Evolutionary conservation across 257 asterid species (phyloP), one percentile per base, ranked within the genome.

Genomic region (Ballota nigra): DNA sequence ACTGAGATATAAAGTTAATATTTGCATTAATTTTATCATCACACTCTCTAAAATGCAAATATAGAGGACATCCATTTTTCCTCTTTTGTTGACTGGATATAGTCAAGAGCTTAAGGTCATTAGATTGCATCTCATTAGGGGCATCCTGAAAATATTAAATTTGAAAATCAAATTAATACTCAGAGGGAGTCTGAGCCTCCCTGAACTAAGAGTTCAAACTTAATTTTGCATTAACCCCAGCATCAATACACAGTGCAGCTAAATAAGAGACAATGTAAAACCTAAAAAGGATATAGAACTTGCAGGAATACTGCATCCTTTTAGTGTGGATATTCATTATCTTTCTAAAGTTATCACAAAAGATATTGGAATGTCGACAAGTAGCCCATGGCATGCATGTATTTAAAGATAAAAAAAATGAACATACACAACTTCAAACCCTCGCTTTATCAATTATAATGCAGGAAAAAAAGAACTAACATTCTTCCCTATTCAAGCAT

Each of bases 241-340:
- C 58, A 63, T 24, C 31, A 52, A 45, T 43, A 41, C 31, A 57
- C 8, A 19, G 36, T 62, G 64, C 55, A 31, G 36, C 52, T 31
- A 15, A 34, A 16, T 36, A 63, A 72, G 56, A 41, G 6, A 22
- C 22, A 7, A 11, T 9, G n/a, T 26, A 26, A 26, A 26, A 1
- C 29, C 29, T 4, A 7, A 10, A 4, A 8, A 4, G 22, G 56
- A 43, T 13, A 66, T 28, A 61, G 31, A 45, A 66, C 4, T 52
- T n/a, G 68, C 45, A 29, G 38, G 29, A 45, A n/a, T 24, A 63
- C 67, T 16, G 57, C 60, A 33, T 55, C 64, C n/a, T 60, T 38
- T 28, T 9, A 34, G 38, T 19, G 11, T 19, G 69, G 29, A 22
- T 38, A 8, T 59, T 52, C 5, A 45, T 28, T 19, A 40, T 15